Evolutionary conservation across 805 yeast genomes (phyloP).

Genomic region (Cyberlindnera xylosilytica): DNA sequence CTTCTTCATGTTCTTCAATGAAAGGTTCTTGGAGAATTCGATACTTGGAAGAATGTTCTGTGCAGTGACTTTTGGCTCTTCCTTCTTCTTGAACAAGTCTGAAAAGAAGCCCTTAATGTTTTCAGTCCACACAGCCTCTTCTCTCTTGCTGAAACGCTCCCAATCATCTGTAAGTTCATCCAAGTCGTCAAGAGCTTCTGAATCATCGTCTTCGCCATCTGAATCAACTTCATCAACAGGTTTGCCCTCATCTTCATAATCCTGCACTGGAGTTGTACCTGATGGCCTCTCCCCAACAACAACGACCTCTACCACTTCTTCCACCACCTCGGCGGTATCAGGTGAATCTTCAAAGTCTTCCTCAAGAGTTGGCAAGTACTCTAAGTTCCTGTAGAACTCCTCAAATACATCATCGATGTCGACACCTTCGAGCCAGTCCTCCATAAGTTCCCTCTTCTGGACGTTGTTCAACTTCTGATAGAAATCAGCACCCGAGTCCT

Average conservation of each 20-base stretch:
- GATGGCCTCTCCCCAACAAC: too few species aligned
- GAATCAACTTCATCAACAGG: background rate
- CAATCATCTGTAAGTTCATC: background rate
- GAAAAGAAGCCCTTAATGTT: slow-evolving; percentile 23
- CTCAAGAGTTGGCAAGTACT: slow-evolving; percentile 12
- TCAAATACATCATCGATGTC: slow-evolving; percentile 19
- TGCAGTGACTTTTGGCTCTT: slow-evolving; percentile 15
- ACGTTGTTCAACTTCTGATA: slow-evolving; percentile 22
- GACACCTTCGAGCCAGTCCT: slow-evolving; percentile 6
- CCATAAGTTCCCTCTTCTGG: slow-evolving; percentile 8
- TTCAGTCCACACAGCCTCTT: slow-evolving; percentile 23
- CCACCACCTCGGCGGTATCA: slow-evolving; percentile 6
- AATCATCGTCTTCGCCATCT: background rate
- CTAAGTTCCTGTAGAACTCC: slow-evolving; percentile 22
- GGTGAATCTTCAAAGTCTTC: slow-evolving; percentile 20
- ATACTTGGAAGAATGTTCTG: slow-evolving; percentile 20
- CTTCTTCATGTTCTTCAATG: slow-evolving; percentile 30
- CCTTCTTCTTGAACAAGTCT: slow-evolving; percentile 27
- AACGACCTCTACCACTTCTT: background rate
- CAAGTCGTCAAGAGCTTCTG: too few species aligned
- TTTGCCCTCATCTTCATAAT: background rate
- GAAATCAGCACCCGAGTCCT: slow-evolving; percentile 22
- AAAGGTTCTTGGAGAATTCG: slow-evolving; percentile 21
- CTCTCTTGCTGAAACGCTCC: slow-evolving; percentile 4
- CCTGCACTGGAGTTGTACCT: too few species aligned